Base-by-base conservation (phyloP, 2,329 filamentous ascomycete species). In the Clarireedia homoeocarpa region DNA sequence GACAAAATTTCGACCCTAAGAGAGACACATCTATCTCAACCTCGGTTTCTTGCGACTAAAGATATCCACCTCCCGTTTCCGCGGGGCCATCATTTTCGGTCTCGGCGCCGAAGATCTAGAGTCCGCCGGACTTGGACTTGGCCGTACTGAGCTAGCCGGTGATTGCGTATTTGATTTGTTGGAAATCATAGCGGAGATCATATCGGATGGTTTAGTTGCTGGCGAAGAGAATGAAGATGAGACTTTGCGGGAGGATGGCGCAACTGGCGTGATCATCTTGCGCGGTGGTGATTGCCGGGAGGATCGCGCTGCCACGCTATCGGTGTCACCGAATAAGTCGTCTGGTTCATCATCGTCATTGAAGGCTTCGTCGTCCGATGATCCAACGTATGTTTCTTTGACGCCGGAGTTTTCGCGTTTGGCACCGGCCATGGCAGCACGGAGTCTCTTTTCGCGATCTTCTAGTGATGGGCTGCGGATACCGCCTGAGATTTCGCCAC, bases 401-500 rank as follows among this genome's bases (percentile, higher is more conserved):
- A 50, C 46, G 26, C 38, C 44, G 7, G 36, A 23, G 4, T 56
- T 42, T 44, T 38, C 20, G 14, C 39, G 38, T 36, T 55, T 57
- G 20, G 48, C 50, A 48, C 58, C 48, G 46, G 60, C 63, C 54
- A 59, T 65, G 4, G 64, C 53, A 45, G 64, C 65, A n/a, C 57
- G 51, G 27, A 67, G 56, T 38, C 61, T 61, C n/a, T 56, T 58
- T 47, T 76, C 75, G 23, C 71, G 67, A 24, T 73, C 71, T 50
- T 72, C 67, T 9, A 71, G 48, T 7, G 61, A 55, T 60, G 59
- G 53, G 45, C 62, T 60, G 46, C 53, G 57, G n/a, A 61, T 51
- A 3, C 56, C 58, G 7, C 58, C 61, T 24, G 46, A 49, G 30
- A 23, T 17, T n/a, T 57, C 30, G 51, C 48, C 12, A 59, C n/a